These are phyloP conservation scores for Bryoerythrophyllum caledonicum DNA, from an alignment of 225 moss, liverwort and hornwort species.

Conservation along the genomic window DNA sequence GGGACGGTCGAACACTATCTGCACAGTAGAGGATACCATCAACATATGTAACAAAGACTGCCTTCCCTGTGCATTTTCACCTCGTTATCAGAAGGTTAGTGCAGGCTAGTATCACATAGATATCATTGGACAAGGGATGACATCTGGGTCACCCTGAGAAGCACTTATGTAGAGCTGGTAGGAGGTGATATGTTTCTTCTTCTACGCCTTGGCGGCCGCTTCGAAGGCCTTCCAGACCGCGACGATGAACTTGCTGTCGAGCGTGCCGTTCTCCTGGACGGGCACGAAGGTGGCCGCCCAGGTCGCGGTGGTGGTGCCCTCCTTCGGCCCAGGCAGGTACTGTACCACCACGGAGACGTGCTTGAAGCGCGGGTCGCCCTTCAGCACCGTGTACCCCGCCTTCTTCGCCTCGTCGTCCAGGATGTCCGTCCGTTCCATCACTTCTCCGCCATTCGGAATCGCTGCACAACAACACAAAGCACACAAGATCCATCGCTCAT, in stretches of 20 bases:
- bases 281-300: slow-evolving; percentile 28
- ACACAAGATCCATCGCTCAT: background rate
- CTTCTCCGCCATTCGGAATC: slow-evolving; percentile 24
- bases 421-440: slow-evolving; percentile 20
- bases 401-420: slow-evolving; percentile 22
- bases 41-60: background rate
- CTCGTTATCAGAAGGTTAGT: no score
- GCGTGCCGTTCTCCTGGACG: slow-evolving; percentile 10
- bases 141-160: background rate
- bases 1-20: background rate
- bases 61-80: background rate
- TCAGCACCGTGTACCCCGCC: slow-evolving; percentile 26
- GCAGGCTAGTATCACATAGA: no score
- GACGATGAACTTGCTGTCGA: slow-evolving; percentile 12
- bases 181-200: no score
- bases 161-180: no score
- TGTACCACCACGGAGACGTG: slow-evolving; percentile 21
- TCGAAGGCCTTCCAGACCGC: slow-evolving; percentile 29
- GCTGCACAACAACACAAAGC: slow-evolving; percentile 13
- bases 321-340: slow-evolving; percentile 15
- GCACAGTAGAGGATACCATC: background rate
- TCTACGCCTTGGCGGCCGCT: slow-evolving; percentile 21
- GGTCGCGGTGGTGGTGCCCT: slow-evolving; percentile 20
- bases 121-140: no score
- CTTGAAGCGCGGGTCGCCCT: slow-evolving; percentile 29